Conservation (phyloP, 2,329 filamentous ascomycete species). For the Pseudocercospora eumusae region DNA sequence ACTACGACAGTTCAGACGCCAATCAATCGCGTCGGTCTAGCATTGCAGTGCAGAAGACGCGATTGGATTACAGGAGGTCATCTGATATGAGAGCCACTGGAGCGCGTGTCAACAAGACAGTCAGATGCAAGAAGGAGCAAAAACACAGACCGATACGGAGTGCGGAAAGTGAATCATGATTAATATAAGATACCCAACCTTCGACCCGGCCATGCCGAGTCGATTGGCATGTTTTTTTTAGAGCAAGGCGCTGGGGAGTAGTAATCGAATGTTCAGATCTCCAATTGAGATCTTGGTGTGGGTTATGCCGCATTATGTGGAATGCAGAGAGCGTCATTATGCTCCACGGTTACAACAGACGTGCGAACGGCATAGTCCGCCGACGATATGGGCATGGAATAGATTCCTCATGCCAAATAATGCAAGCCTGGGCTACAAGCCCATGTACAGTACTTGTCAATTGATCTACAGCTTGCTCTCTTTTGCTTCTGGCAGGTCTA, state of each 20-base stretch:
- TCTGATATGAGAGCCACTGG: constrained; percentile 30
- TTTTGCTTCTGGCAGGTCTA: constrained; percentile 73
- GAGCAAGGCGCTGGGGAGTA: constrained; percentile 22
- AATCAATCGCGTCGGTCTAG: constrained; percentile 29
- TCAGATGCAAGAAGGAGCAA: constrained; percentile 28
- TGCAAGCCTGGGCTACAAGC: not conserved
- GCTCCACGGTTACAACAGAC: not conserved
- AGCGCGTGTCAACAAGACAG: constrained; percentile 34
- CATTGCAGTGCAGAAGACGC: constrained; percentile 21
- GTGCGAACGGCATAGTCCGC: not conserved
- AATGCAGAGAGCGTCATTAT: not conserved
- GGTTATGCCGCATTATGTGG: not conserved
- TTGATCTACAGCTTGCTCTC: constrained; percentile 43
- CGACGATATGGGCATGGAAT: not conserved
- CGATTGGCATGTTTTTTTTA: constrained; percentile 13
- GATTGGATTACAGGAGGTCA: constrained; percentile 28
- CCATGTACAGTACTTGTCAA: not conserved
- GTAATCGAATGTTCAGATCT: not conserved
- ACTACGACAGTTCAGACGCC: constrained; percentile 31
- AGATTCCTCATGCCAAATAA: not conserved
- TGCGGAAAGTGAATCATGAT: constrained; percentile 22
- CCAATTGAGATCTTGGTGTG: not conserved
- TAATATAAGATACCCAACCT: constrained; percentile 8
- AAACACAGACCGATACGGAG: constrained; percentile 26
- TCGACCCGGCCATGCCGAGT: not conserved